Evolutionary conservation across 306 rosid genomes (phyloP).

Genomic region (Prunus davidiana): DNA sequence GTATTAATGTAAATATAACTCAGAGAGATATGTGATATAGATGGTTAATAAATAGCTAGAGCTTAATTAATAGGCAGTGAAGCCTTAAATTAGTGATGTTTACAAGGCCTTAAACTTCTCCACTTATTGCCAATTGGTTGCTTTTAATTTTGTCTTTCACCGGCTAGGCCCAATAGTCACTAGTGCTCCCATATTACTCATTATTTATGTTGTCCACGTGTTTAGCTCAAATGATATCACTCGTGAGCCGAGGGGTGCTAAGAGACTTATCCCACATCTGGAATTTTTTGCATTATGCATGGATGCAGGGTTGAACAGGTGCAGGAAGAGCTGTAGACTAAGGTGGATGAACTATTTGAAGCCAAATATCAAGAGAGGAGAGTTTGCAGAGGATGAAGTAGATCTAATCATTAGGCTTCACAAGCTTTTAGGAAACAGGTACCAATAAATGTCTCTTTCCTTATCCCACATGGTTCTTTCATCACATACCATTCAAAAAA

Average conservation of each 20-base stretch:
- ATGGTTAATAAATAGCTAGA: no score
- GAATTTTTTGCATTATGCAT: neutral
- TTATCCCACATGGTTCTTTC: neutral
- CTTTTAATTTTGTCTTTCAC: neutral
- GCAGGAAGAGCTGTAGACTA: constrained; percentile 55
- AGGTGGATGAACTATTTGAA: constrained; percentile 55
- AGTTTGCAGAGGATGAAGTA: constrained; percentile 36
- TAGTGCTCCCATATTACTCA: neutral
- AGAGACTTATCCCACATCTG: neutral
- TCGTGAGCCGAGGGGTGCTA: no score
- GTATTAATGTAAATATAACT: neutral
- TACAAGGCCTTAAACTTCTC: no score
- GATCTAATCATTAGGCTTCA: constrained; percentile 44
- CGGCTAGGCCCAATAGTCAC: neutral
- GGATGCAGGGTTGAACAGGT: constrained; percentile 40
- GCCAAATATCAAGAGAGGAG: constrained; percentile 42
- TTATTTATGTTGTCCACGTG: no score
- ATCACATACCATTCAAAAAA: no score
- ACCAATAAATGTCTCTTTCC: neutral
- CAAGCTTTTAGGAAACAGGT: constrained; percentile 55
- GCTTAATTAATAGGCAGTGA: neutral
- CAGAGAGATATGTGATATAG: neutral
- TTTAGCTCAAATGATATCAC: no score
- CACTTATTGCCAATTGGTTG: neutral
- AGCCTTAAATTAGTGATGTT: neutral